Percentiles rank a stretch among this genome's conserved stretches.
These are phyloP conservation scores for Vaccinium vitisidaea DNA, from an alignment of 148 eudicot species.

Conservation along the genomic window DNA sequence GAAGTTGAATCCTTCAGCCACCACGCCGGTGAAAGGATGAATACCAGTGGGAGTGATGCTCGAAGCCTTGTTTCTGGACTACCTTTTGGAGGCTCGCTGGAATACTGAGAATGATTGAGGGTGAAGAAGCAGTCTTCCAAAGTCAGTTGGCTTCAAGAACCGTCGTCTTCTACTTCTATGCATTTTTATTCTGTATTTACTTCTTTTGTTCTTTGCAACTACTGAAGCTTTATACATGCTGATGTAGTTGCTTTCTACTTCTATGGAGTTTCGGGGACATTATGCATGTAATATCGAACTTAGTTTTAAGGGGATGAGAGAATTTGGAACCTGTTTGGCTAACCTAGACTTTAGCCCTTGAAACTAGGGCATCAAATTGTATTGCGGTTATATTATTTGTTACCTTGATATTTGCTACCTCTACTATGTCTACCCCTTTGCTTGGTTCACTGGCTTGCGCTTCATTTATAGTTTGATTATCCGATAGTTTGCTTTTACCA, in stretches of 20 bases:
- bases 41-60: conserved; percentile 30
- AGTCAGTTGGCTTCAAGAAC: neutral
- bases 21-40: conserved; percentile 33
- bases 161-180: neutral
- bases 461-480: neutral
- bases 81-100: conserved; percentile 44
- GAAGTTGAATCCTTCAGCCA: conserved; percentile 45
- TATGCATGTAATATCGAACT: neutral
- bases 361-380: conserved; percentile 4
- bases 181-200: neutral
- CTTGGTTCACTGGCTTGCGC: neutral
- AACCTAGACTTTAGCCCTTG: neutral
- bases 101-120: conserved; percentile 27
- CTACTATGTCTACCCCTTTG: neutral
- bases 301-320: neutral
- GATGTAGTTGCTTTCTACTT: neutral
- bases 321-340: neutral
- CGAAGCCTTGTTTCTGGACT: conserved; percentile 39
- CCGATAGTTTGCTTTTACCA: neutral
- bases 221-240: conserved; percentile 9
- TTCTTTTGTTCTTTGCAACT: neutral
- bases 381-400: neutral
- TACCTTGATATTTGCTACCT: neutral
- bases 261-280: neutral
- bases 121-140: neutral